Evolutionary conservation across 2,329 filamentous ascomycete species (phyloP).

Genomic region (Colletotrichum horii): DNA sequence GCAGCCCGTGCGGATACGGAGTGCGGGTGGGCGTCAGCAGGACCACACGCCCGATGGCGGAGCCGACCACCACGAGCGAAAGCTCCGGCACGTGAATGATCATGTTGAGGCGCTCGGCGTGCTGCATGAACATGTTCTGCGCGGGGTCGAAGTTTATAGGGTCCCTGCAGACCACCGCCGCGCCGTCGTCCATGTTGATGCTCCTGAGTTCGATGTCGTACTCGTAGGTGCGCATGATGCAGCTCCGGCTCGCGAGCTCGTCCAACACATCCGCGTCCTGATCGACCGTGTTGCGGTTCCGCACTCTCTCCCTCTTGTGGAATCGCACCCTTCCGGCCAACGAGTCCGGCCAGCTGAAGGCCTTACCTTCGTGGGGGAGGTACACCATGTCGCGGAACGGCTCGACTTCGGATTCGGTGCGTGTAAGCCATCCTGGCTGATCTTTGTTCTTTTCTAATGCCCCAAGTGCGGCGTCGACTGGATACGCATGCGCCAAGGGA

Average conservation of each 20-base stretch:
- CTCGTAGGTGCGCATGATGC: slow-evolving; percentile 54
- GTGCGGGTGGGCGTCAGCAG: slow-evolving; percentile 61
- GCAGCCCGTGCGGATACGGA: neutral
- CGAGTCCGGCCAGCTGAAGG: slow-evolving; percentile 3
- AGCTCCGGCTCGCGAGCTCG: slow-evolving; percentile 27
- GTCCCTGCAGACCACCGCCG: slow-evolving; percentile 35
- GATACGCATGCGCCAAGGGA: neutral
- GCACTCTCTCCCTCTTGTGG: neutral
- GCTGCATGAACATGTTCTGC: slow-evolving; percentile 14
- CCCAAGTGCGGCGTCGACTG: neutral
- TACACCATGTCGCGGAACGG: slow-evolving; percentile 37
- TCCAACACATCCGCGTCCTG: slow-evolving; percentile 2
- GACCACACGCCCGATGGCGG: slow-evolving; percentile 68
- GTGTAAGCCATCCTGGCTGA: neutral
- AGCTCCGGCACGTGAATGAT: slow-evolving; percentile 70
- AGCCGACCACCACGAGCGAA: slow-evolving; percentile 70
- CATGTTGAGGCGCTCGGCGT: slow-evolving; percentile 57
- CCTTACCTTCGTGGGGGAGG: slow-evolving; percentile 36
- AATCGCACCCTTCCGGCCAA: neutral
- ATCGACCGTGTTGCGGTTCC: neutral
- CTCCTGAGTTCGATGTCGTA: slow-evolving; percentile 53
- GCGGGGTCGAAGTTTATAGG: slow-evolving; percentile 28
- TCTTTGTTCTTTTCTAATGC: neutral
- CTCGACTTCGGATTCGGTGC: neutral
- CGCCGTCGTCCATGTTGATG: slow-evolving; percentile 17